Base-by-base conservation (phyloP, 2,329 filamentous ascomycete genomes). In the Colletotrichum sp. region DNA sequence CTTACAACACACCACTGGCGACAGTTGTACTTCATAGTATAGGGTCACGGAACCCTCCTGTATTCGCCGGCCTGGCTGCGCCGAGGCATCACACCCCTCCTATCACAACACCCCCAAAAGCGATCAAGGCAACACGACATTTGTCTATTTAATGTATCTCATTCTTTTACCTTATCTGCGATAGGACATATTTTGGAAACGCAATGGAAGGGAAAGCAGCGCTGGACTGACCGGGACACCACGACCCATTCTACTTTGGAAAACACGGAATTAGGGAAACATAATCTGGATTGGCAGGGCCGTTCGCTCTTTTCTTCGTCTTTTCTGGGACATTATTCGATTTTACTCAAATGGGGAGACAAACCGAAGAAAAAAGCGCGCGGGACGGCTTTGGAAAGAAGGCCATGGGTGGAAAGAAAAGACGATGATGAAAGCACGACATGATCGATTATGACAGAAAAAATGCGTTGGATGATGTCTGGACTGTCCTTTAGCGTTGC, bases 401-500 rank as follows among this genome's bases (percentile, higher is more conserved):
- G 65, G 73, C 36, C 70, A 26, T 34, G 28, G 36, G 38, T 10
- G 52, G 64, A 16, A 21, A 18, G 24, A 61, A 55, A 62, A 26
- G 74, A 64, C 16, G 32, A 62, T 60, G 56, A 32, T 28, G 24
- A 34, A 69, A 70, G 38, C 65, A 70, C 38, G 71, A 71, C 60
- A 71, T 13, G 66, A 52, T 52, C 43, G 43, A 76, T 75, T 52
- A 76, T 52, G 67, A 30, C 43, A 52, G 43, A 8, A 52, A 48
- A 66, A 66, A 28, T 70, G 73, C 52, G 62, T 66, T 75, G 71
- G 66, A 76, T 66, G 66, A 76, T 66, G 66, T 71, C 66, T 64
- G 71, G 71, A 75, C 74, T 70, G 67, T 75, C 66, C 60, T 71
- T 75, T 66, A 71, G 71, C 71, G 66, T 71, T 75, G 71, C 66